These are phyloP conservation scores for Gymnopilus dilepis DNA, from an alignment of 768 basidiomycete genomes.

Conservation along the genomic window DNA sequence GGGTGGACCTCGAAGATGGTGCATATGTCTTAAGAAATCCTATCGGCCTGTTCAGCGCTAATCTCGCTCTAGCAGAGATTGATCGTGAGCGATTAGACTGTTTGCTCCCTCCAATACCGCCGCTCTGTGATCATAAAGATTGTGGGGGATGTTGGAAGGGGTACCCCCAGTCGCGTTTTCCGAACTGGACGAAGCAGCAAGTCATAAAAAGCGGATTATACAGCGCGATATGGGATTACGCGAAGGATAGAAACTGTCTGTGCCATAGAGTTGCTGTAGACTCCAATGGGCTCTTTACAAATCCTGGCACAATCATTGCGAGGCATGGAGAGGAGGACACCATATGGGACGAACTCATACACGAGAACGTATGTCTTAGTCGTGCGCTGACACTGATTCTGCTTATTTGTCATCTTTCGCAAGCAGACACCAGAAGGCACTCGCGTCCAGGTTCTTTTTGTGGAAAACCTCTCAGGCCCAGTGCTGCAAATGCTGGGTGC, in stretches of 20 bases:
- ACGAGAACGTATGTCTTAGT: slow-evolving; percentile 36
- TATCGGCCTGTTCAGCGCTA: background rate
- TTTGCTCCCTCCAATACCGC: slow-evolving; percentile 39
- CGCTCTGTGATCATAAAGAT: slow-evolving; percentile 39
- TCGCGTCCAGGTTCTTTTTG: slow-evolving; percentile 58
- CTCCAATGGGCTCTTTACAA: slow-evolving; percentile 41
- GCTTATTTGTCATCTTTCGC: too few relatives aligned
- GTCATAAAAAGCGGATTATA: slow-evolving; percentile 46
- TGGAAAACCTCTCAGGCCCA: slow-evolving; percentile 56
- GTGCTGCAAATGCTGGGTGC: slow-evolving; percentile 67
- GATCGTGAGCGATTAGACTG: slow-evolving; percentile 38
- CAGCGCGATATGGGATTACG: slow-evolving; percentile 40
- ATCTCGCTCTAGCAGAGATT: slow-evolving; percentile 33
- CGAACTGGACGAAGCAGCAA: slow-evolving; percentile 60
- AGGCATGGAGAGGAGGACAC: slow-evolving; percentile 30
- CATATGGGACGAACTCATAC: slow-evolving; percentile 44
- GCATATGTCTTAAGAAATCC: slow-evolving; percentile 1
- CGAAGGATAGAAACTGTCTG: slow-evolving; percentile 30
- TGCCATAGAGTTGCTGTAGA: slow-evolving; percentile 50
- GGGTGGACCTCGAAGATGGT: slow-evolving; percentile 49
- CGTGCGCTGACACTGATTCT: too few relatives aligned
- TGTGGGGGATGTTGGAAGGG: slow-evolving; percentile 46
- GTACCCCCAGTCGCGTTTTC: slow-evolving; percentile 54
- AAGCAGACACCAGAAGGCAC: slow-evolving; percentile 39
- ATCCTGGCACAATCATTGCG: slow-evolving; percentile 31